phyloP scores from a whole-genome alignment of 129 eudicot genomes.

The Chrysanthemum makinoi region DNA sequence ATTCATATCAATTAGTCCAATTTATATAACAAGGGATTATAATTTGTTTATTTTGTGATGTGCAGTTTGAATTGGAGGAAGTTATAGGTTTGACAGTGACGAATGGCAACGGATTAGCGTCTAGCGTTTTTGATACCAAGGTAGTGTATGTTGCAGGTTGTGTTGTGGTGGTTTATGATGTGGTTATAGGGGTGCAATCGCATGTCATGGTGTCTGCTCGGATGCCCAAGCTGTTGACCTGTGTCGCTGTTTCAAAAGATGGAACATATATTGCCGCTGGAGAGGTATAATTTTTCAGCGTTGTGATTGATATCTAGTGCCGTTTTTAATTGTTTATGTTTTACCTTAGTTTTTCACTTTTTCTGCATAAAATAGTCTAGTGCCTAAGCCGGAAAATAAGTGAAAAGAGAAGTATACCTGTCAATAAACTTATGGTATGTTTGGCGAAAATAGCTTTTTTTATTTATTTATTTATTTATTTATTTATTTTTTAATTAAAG shows the following conservation, averaged over 20 bases:
- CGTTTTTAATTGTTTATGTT: not conserved
- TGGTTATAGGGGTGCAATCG: constrained; percentile 44
- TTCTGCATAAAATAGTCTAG: too few species aligned
- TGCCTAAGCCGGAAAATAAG: too few species aligned
- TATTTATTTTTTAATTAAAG: too few species aligned
- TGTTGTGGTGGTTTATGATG: constrained; percentile 61
- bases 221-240: constrained; percentile 50
- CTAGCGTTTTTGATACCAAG: constrained; percentile 38
- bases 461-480: too few species aligned
- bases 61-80: constrained; percentile 67
- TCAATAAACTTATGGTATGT: too few species aligned
- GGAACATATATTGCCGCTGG: constrained; percentile 69
- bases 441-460: too few species aligned
- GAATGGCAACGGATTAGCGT: constrained; percentile 59
- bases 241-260: constrained; percentile 51
- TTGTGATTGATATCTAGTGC: not conserved
- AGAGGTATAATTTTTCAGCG: constrained; percentile 41
- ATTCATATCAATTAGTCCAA: constrained; percentile 1
- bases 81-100: constrained; percentile 58
- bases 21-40: not conserved
- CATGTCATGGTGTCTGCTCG: constrained; percentile 49
- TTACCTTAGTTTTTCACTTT: too few species aligned
- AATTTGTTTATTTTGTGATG: constrained; percentile 9
- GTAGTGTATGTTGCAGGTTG: constrained; percentile 65
- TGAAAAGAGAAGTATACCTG: too few species aligned